Base-by-base conservation (phyloP, 768 basidiomycete genomes). In the Phaeotremella skinneri region DNA sequence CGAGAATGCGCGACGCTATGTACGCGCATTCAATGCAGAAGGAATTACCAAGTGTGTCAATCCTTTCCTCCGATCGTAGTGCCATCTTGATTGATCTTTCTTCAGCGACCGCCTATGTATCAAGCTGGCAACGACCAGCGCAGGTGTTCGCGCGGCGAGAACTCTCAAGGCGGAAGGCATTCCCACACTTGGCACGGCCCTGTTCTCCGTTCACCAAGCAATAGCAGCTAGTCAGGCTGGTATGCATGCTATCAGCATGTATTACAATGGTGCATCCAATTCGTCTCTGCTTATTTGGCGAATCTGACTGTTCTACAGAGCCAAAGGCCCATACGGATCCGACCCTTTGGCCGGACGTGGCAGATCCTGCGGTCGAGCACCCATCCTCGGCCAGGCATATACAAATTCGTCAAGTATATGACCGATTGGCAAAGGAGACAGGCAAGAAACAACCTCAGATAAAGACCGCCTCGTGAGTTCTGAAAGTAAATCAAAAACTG, bases 91-190 rank as follows among this genome's bases (percentile, higher is more conserved):
- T 51, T 7, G 9, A 17, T 7, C 43, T 45, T 43, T 31, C 11
- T 23, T 16, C 58, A 72, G 68, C 41, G 76, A 79, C 25, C 78
- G 83, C 11, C 81, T 83, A 23, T 83, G 83, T 67, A 82, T 85
- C 73, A 85, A 85, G 69, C 83, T 85, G 41, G 84, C 84, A 17
- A 76, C 81, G 14, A 84, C 83, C 0, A 81, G 82, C 2, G 81
- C 83, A 60, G 80, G 81, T 4, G 73, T 84, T 43, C 58, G 81
- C 16, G 83, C 84, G 1, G 84, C 83, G 63, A 76, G 76, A 25
- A 64, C 79, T 25, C 79, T 84, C 26, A 74, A 79, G 34, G 77
- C 76, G 20, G 67, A 76, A 26, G 82, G 81, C 5, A 83, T 85
- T 45, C 75, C 81, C 42, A 84, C 83, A 0, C 80, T 85, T 7